These are phyloP conservation scores for Buddleja alternifolia DNA, from an alignment of 257 asterid genomes.

Conservation along the genomic window DNA sequence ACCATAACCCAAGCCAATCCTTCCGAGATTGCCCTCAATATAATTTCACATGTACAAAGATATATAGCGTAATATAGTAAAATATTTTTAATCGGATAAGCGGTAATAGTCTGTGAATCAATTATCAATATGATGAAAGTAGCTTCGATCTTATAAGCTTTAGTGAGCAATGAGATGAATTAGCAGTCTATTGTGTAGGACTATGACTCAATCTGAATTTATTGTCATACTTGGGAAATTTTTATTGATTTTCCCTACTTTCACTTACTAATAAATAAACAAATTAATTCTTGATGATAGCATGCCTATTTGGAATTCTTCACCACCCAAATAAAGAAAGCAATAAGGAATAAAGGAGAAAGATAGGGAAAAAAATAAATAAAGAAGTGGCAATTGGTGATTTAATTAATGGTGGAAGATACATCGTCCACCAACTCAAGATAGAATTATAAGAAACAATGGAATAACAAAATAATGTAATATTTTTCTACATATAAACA, in stretches of 20 bases:
- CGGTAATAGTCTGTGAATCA: too few species aligned
- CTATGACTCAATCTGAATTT: too few species aligned
- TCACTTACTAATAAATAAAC: background rate
- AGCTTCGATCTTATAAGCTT: too few species aligned
- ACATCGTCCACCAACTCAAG: constrained; percentile 35
- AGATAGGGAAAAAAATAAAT: background rate
- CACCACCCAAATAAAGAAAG: constrained; percentile 36
- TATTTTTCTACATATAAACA: constrained; percentile 33
- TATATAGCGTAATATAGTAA: too few species aligned
- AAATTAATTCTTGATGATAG: constrained; percentile 34
- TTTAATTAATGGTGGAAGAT: too few species aligned
- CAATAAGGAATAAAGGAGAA: constrained; percentile 36
- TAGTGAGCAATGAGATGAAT: too few species aligned
- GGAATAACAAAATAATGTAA: constrained; percentile 45
- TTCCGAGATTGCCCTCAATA: constrained; percentile 31
- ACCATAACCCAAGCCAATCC: constrained; percentile 26
- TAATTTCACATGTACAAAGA: constrained; percentile 40
- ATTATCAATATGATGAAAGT: too few species aligned
- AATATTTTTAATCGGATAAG: too few species aligned
- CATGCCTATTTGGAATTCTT: constrained; percentile 54
- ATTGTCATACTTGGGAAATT: too few species aligned
- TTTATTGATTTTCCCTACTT: too few species aligned
- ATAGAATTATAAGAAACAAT: constrained; percentile 27
- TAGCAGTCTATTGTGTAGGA: too few species aligned
- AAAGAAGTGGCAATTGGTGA: constrained; percentile 41